Base-by-base conservation (phyloP, 108 stramenopile genomes). In the Conticribra weissflogii region DNA sequence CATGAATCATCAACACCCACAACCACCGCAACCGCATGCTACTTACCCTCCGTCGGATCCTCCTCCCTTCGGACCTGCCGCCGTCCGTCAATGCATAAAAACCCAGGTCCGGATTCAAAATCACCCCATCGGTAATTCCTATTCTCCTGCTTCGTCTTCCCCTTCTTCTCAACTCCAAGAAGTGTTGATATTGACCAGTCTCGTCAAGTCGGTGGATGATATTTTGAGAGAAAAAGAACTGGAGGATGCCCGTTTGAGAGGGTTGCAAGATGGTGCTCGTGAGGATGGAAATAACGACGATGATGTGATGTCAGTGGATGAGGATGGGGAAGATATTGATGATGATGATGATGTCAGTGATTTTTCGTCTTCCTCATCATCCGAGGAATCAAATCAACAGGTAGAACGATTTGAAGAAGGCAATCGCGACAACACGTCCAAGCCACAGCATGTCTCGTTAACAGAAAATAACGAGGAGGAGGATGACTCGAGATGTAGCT, bases 91-190 rank as follows among this genome's bases (percentile, higher is more conserved):
- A 55, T 67, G 66, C 54, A 67, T 67, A 31, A 55, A 31, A 55
- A 55, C 54, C 36, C 22, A 54, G n/a, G 66, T 67, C n/a, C 54
- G 53, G 27, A 67, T 67, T n/a, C 54, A 67, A 67, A 56, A 55
- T 45, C 66, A 67, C 7, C 54, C 51, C 24, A 1, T n/a, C n/a
- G n/a, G n/a, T n/a, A n/a, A n/a, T n/a, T n/a, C n/a, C n/a, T n/a
- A n/a, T n/a, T n/a, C n/a, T n/a, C n/a, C n/a, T n/a, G n/a, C n/a
- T n/a, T n/a, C n/a, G n/a, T n/a, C n/a, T n/a, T n/a, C n/a, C n/a
- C n/a, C n/a, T n/a, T n/a, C n/a, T n/a, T n/a, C n/a, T n/a, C n/a
- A 3, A 22, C 44, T 67, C 41, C 54, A 67, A 30, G 54, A 67
- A 55, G 66, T 67, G 4, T 22, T 55, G 8, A 55, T 67, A 45